Evolutionary conservation across 495 filamentous ascomycete genomes (phyloP).

Genomic region (Penicillium subrubescens): DNA sequence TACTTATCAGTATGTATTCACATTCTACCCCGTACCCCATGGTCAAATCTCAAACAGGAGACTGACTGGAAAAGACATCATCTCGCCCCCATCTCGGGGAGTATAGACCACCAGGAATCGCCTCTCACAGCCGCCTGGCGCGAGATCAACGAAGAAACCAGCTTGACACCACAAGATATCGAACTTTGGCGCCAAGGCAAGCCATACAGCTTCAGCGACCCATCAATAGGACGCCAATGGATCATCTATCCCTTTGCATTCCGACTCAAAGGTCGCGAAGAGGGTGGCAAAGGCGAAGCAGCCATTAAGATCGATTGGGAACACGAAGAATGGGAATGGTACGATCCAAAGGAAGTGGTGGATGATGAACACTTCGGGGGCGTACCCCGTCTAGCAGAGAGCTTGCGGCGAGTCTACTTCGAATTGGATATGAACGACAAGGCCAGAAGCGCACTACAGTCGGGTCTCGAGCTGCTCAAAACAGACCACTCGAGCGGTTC

Average conservation of each 20-base stretch:
- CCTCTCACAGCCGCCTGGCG: conserved; percentile 60
- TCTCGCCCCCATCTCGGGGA: conserved; percentile 62
- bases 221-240: conserved; percentile 57
- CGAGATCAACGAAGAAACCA: conserved; percentile 65
- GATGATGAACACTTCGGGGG: conserved; percentile 44
- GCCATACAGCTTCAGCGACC: conserved; percentile 58
- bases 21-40: not conserved
- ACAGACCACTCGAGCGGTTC: conserved; percentile 60
- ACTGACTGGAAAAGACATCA: conserved; percentile 41
- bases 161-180: conserved; percentile 47
- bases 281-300: conserved; percentile 30
- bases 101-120: conserved; percentile 53
- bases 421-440: conserved; percentile 44
- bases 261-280: conserved; percentile 41
- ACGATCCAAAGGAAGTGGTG: conserved; percentile 48
- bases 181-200: conserved; percentile 59
- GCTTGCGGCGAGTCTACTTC: conserved; percentile 59
- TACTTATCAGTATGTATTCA: not conserved
- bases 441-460: conserved; percentile 45
- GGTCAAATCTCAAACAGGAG: not conserved
- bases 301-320: conserved; percentile 64
- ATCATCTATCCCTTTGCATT: conserved; percentile 66
- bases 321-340: conserved; percentile 59
- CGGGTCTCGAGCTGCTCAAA: conserved; percentile 48
- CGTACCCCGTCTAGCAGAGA: conserved; percentile 59